Percentiles rank a stretch among this genome's conserved stretches.
Evolutionary conservation across 179 eudicot species (phyloP).

Genomic region (Silene noctiflora): DNA sequence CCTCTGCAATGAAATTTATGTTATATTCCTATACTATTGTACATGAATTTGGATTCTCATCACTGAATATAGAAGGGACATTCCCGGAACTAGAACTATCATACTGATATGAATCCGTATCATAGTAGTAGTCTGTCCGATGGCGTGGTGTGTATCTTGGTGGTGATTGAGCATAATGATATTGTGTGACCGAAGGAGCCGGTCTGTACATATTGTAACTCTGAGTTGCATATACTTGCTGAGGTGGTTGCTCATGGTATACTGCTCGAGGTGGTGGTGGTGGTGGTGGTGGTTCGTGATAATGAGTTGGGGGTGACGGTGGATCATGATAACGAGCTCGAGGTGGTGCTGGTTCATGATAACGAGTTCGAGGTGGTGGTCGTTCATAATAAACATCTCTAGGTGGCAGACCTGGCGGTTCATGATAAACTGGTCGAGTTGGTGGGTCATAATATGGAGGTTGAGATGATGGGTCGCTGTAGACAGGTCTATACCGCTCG

Average conservation of each 20-base stretch:
- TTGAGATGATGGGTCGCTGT: background rate
- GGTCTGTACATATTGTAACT: constrained; percentile 56
- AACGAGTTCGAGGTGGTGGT: background rate
- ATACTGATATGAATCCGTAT: constrained; percentile 38
- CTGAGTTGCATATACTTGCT: constrained; percentile 37
- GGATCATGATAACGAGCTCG: constrained; percentile 19
- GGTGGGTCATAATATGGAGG: background rate
- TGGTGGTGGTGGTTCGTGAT: constrained; percentile 8
- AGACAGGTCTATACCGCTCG: constrained; percentile 1
- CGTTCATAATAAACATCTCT: background rate
- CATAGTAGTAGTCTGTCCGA: constrained; percentile 37
- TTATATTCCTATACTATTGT: constrained; percentile 43
- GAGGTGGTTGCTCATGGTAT: constrained; percentile 31
- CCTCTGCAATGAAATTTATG: background rate
- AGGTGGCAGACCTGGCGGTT: background rate
- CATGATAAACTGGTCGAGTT: background rate
- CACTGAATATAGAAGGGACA: constrained; percentile 69
- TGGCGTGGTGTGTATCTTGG: constrained; percentile 36
- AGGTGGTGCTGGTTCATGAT: constrained; percentile 13
- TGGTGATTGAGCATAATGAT: constrained; percentile 46
- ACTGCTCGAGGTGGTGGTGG: constrained; percentile 19
- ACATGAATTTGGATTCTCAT: constrained; percentile 95
- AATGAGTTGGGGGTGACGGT: constrained; percentile 13
- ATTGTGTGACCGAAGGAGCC: constrained; percentile 51
- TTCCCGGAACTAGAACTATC: constrained; percentile 40